Conservation (phyloP, 2,329 filamentous ascomycete genomes). For the Colletotrichum liaoningense region DNA sequence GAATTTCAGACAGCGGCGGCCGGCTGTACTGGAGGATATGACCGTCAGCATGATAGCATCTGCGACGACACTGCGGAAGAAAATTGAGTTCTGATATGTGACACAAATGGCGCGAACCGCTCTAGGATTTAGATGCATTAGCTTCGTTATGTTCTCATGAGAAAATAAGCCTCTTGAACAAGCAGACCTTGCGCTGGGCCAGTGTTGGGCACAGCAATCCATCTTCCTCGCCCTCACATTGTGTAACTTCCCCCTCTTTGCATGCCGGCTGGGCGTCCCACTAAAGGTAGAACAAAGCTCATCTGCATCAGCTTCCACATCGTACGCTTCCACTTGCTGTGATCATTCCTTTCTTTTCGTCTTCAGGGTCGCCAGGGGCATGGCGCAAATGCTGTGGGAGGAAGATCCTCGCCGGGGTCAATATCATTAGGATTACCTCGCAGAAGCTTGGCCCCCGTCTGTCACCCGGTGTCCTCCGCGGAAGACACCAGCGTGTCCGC, state of each 20-base stretch:
- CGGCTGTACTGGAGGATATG: not conserved
- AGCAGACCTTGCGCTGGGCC: not conserved
- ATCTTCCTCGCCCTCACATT: not conserved
- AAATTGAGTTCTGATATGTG: not conserved
- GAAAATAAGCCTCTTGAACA: not conserved
- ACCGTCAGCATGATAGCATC: not conserved
- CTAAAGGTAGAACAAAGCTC: not conserved
- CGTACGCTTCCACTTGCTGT: not conserved
- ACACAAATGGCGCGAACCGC: not conserved
- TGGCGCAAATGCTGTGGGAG: not conserved
- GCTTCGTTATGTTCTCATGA: not conserved
- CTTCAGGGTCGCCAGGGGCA: not conserved
- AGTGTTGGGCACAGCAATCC: not conserved
- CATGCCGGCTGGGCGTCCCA: not conserved
- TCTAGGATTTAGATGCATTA: not conserved
- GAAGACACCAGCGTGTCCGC: not conserved
- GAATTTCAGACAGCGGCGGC: not conserved
- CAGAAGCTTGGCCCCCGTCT: not conserved
- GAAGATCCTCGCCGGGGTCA: not conserved
- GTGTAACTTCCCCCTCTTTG: not conserved
- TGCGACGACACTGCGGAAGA: not conserved
- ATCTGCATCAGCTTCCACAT: not conserved
- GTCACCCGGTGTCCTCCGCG: not conserved
- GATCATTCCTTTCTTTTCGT: not conserved
- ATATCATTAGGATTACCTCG: not conserved